Percentiles rank a stretch among this genome's conserved stretches.
Evolutionary conservation across 805 yeast species (phyloP).

Genomic region (Candida oleophila): DNA sequence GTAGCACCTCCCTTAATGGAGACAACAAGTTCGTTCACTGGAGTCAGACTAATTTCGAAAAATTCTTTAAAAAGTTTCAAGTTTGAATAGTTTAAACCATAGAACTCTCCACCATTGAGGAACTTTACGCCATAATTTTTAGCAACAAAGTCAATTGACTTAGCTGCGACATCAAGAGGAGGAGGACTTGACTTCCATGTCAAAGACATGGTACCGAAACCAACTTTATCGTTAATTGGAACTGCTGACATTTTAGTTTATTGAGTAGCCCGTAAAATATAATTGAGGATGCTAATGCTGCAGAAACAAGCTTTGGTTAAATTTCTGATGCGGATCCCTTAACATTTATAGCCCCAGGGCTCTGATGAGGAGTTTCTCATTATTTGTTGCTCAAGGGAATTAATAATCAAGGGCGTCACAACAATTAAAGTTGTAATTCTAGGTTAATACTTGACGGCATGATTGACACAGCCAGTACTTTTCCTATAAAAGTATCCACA

Average conservation of each 20-base stretch:
- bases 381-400: no score
- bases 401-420: no score
- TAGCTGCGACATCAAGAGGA: conserved; percentile 53
- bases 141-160: conserved; percentile 42
- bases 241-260: neutral
- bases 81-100: conserved; percentile 56
- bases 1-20: conserved; percentile 68
- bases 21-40: conserved; percentile 50
- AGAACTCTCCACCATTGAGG: conserved; percentile 77
- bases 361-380: no score
- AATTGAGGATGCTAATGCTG: no score
- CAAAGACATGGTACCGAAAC: conserved; percentile 81
- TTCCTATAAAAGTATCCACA: no score
- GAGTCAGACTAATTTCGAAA: conserved; percentile 51
- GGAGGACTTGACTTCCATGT: conserved; percentile 66
- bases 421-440: no score
- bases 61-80: conserved; percentile 57
- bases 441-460: no score
- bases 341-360: no score
- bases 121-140: conserved; percentile 48
- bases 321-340: no score
- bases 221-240: conserved; percentile 34
- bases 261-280: no score
- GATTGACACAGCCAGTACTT: no score
- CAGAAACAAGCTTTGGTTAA: no score